Percentiles rank a stretch among this genome's conserved stretches.
phyloP scores from a whole-genome alignment of 257 asterid genomes.

The Primulina huaijiensis region DNA sequence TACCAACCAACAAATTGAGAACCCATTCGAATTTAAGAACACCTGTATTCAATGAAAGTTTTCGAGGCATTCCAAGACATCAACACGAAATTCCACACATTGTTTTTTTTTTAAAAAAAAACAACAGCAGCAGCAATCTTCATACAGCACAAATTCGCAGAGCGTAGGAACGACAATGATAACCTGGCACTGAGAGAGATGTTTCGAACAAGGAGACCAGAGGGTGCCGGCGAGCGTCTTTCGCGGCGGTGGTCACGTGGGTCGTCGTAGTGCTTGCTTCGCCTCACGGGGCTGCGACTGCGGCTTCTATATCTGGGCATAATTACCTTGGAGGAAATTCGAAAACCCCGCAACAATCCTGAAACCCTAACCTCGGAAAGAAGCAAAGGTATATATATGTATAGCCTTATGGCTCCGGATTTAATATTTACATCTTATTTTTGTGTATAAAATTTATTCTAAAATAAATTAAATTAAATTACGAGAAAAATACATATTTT shows the following conservation, averaged over 20 bases:
- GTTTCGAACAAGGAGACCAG: slow-evolving; percentile 95
- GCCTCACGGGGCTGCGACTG: slow-evolving; percentile 63
- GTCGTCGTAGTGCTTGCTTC: slow-evolving; percentile 67
- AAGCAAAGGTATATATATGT: too few relatives aligned
- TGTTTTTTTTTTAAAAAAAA: too few relatives aligned
- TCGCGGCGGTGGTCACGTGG: slow-evolving; percentile 67
- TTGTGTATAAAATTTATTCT: too few relatives aligned
- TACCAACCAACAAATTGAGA: background rate
- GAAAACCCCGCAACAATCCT: too few relatives aligned
- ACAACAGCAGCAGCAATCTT: background rate
- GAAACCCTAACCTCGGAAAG: too few relatives aligned
- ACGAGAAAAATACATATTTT: too few relatives aligned
- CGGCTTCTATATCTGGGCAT: slow-evolving; percentile 56
- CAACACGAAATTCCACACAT: background rate
- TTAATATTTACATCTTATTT: too few relatives aligned
- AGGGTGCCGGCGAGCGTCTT: slow-evolving; percentile 77
- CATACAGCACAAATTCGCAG: background rate
- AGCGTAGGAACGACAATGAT: background rate
- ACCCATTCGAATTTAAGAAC: background rate
- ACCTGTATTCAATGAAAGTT: background rate
- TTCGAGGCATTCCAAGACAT: background rate
- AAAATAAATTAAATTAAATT: too few relatives aligned
- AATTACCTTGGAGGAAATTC: background rate
- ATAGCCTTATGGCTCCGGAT: too few relatives aligned
- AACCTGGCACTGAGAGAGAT: slow-evolving; percentile 80